phyloP scores from a whole-genome alignment of 208 protist species.

The Trypanosoma platydactyli region DNA sequence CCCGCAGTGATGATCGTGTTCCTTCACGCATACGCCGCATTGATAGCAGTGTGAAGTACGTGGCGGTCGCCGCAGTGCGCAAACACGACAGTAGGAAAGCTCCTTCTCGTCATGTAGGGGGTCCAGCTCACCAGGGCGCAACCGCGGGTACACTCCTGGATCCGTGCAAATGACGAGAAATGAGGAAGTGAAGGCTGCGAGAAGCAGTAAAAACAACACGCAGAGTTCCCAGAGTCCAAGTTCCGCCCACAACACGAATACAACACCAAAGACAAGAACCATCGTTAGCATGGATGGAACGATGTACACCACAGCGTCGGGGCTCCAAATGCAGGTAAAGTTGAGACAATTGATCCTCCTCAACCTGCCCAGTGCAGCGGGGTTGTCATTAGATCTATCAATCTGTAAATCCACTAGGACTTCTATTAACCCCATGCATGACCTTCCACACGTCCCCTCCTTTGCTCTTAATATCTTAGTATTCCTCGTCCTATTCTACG shows the following conservation, averaged over 20 bases:
- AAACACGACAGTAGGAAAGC: slow-evolving; percentile 56
- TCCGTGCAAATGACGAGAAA: slow-evolving; percentile 56
- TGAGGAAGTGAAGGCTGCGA: slow-evolving; percentile 42
- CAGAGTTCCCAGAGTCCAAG: slow-evolving; percentile 41
- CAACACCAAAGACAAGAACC: slow-evolving; percentile 47
- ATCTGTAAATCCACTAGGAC: not conserved
- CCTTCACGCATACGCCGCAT: slow-evolving; percentile 78
- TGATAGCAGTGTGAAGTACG: slow-evolving; percentile 76
- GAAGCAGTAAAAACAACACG: slow-evolving; percentile 37
- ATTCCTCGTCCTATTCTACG: no score
- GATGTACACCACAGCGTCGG: slow-evolving; percentile 26
- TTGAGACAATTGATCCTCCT: slow-evolving; percentile 12
- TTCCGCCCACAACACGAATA: slow-evolving; percentile 50
- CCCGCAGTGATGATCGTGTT: slow-evolving; percentile 85
- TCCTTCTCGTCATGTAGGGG: slow-evolving; percentile 41
- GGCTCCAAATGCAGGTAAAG: slow-evolving; percentile 38
- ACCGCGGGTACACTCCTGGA: slow-evolving; percentile 62
- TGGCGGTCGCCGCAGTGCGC: slow-evolving; percentile 48
- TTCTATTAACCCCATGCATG: slow-evolving; percentile 1
- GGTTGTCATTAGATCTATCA: slow-evolving; percentile 39
- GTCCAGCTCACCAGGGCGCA: slow-evolving; percentile 55
- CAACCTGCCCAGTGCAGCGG: slow-evolving; percentile 41
- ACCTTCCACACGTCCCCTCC: not conserved
- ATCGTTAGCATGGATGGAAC: slow-evolving; percentile 48
- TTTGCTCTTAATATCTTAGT: no score